Evolutionary conservation across 192 early-diverging fungal species (phyloP).

Genomic region (Mortierella claussenii): DNA sequence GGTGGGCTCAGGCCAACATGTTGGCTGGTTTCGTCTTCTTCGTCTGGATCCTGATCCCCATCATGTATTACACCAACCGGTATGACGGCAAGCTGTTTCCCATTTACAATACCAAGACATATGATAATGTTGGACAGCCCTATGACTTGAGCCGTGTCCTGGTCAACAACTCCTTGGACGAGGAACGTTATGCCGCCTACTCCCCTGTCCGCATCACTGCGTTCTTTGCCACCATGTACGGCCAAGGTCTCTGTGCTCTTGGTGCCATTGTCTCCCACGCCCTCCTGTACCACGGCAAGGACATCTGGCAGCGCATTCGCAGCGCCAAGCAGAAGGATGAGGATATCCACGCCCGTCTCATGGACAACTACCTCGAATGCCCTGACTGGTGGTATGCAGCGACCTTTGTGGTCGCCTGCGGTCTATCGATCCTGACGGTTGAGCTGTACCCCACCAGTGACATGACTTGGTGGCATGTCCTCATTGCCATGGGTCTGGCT

Average conservation of each 20-base stretch:
- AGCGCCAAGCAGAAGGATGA: slow-evolving; percentile 66
- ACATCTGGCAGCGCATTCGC: slow-evolving; percentile 70
- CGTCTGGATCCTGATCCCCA: slow-evolving; percentile 80
- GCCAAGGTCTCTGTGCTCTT: slow-evolving; percentile 72
- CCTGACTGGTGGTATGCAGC: slow-evolving; percentile 82
- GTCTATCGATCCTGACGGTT: slow-evolving; percentile 60
- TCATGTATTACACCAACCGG: slow-evolving; percentile 74
- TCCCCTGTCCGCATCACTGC: slow-evolving; percentile 74
- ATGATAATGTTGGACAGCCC: slow-evolving; percentile 61
- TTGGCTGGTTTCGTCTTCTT: slow-evolving; percentile 77
- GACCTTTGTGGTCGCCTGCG: slow-evolving; percentile 64
- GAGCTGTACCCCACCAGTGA: slow-evolving; percentile 57
- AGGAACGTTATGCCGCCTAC: slow-evolving; percentile 64
- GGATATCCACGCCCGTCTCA: slow-evolving; percentile 81
- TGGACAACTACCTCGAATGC: slow-evolving; percentile 79
- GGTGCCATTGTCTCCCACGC: slow-evolving; percentile 74
- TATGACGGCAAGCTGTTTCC: slow-evolving; percentile 67
- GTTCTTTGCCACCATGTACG: slow-evolving; percentile 76
- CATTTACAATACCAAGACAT: slow-evolving; percentile 73
- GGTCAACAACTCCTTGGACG: slow-evolving; percentile 64
- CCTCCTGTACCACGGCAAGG: slow-evolving; percentile 70
- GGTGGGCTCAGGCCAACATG: slow-evolving; percentile 75
- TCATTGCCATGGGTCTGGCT: slow-evolving; percentile 62
- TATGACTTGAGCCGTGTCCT: slow-evolving; percentile 71
- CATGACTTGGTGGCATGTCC: slow-evolving; percentile 71